Evolutionary conservation across 2,329 filamentous ascomycete genomes (phyloP).

Genomic region (Thielaviopsis ethacetica): DNA sequence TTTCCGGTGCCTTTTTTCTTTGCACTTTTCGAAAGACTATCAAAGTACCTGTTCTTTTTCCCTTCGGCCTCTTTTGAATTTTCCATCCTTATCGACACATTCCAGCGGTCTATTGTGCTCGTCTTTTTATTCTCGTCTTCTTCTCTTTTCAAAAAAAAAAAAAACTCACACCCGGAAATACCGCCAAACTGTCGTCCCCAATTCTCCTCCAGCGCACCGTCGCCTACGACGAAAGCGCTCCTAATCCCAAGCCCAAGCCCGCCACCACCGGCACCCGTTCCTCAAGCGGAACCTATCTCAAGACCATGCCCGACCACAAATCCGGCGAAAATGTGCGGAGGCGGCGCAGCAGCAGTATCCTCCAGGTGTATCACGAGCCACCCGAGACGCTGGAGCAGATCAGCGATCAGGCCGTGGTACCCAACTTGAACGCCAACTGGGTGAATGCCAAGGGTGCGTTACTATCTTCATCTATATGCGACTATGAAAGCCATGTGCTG

Average conservation of each 20-base stretch:
- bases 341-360: conserved; percentile 90
- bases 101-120: too few relatives aligned
- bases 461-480: not conserved
- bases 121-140: too few relatives aligned
- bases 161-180: conserved; percentile 30
- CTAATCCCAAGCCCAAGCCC: conserved; percentile 36
- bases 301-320: conserved; percentile 41
- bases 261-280: conserved; percentile 1
- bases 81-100: too few relatives aligned
- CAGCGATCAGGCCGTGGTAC: conserved; percentile 85
- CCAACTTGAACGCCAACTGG: conserved; percentile 96
- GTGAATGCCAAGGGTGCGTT: conserved; percentile 85
- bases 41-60: too few relatives aligned
- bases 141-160: too few relatives aligned
- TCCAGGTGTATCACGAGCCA: conserved; percentile 86
- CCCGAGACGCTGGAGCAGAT: conserved; percentile 94
- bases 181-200: conserved; percentile 92
- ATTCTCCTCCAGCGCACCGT: conserved; percentile 76
- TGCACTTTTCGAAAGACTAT: too few relatives aligned
- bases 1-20: too few relatives aligned
- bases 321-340: conserved; percentile 48
- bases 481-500: conserved; percentile 12
- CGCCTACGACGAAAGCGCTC: conserved; percentile 74
- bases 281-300: conserved; percentile 34
- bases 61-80: too few relatives aligned